Evolutionary conservation across 2,329 filamentous ascomycete species (phyloP), one percentile per base, ranked within the genome.

Genomic region (Alternaria angustiovoidea): DNA sequence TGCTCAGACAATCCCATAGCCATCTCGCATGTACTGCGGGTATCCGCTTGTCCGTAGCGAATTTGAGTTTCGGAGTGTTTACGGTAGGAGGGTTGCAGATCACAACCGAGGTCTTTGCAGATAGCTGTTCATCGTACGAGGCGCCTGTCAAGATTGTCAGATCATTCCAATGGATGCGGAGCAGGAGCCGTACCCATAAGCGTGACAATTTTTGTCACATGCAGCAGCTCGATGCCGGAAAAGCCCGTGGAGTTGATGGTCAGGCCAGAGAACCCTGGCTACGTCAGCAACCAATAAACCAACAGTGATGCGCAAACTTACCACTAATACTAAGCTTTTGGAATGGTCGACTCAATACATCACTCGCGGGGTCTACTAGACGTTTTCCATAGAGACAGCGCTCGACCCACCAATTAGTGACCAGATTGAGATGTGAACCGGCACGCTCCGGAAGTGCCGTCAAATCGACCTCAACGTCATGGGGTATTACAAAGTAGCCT

Each of bases 341-440:
- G 63, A 97, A 91, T 2, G 95, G 93, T 7, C 87, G 88, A 59
- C 92, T 93, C 24, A 96, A 85, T 41, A 91, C 84, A 74, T 95
- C 88, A 5, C 87, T 83, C 52, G 83, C 81, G 5, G 93, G 92
- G 30, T 90, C 82, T 47, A 92, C 83, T 68, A 94, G 86, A 26
- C 80, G 81, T 77, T 92, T 95, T 64, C 87, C 87, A 74, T 94
- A 89, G 39, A 99, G 82, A 75, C 94, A 98, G 48, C 88, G 88
- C 79, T 99, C 95, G 53, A 99, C 85, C 86, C 94, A 99, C 84
- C 95, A 96, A 74, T 97, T 93, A 11, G 93, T 98, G 32, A 96
- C 88, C 55, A 83, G 54, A 53, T 54, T 66, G 42, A 76, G 52
- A 44, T 56, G 48, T 51, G 61, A 54, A 52, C 68, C 81, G 63